These are phyloP conservation scores for Paracorniculantispora psalliotae DNA, from an alignment of 2,329 filamentous ascomycete genomes.

Conservation along the genomic window DNA sequence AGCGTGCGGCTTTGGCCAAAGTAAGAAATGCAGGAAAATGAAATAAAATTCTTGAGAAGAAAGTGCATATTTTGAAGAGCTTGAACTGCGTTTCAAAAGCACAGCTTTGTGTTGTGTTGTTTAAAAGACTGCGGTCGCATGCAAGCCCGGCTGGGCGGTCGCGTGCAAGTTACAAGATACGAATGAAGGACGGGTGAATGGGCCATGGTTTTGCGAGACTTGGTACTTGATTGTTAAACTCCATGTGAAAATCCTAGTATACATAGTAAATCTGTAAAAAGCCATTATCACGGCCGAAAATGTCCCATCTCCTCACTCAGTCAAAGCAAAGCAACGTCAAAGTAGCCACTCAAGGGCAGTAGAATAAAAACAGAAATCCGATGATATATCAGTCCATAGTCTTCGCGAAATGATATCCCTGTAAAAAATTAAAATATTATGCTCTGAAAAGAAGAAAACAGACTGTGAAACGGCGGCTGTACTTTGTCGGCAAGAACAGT, in stretches of 20 bases:
- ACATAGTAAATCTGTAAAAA: not conserved
- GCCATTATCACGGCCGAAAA: not conserved
- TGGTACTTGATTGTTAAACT: not conserved
- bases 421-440: not conserved
- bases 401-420: not conserved
- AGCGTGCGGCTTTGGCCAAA: not conserved
- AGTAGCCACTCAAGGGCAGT: not conserved
- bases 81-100: too few species aligned
- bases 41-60: too few species aligned
- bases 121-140: not conserved
- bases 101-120: accelerated
- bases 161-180: not conserved
- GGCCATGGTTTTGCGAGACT: not conserved
- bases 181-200: too few species aligned
- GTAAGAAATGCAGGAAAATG: not conserved
- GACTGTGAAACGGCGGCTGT: not conserved
- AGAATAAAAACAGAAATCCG: not conserved
- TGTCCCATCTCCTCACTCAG: not conserved
- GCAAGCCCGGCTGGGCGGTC: not conserved
- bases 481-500: not conserved
- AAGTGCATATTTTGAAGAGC: too few species aligned
- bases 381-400: not conserved
- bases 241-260: not conserved
- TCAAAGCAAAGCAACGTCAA: not conserved
- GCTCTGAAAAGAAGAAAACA: not conserved